Percentiles rank a stretch among this genome's conserved stretches.
These are phyloP conservation scores for Xylariaceae sp. DNA, from an alignment of 2,329 filamentous ascomycete species.

Conservation along the genomic window DNA sequence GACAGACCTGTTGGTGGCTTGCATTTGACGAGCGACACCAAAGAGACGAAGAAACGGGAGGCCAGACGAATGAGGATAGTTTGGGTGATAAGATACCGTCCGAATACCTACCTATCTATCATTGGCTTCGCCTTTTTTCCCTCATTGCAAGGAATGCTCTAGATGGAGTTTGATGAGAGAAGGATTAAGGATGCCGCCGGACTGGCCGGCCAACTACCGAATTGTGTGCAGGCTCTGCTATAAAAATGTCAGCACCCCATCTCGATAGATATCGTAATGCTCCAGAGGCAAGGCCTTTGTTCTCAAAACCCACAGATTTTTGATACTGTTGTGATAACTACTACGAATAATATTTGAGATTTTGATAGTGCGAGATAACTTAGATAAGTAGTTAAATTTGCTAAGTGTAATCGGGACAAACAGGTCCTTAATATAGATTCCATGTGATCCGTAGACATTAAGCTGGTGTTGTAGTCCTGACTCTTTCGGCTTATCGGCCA, in stretches of 20 bases:
- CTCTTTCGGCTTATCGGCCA: neutral
- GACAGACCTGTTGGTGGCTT: conserved; percentile 1
- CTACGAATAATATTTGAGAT: neutral
- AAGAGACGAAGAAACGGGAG: no score
- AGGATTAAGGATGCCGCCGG: no score
- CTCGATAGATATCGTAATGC: no score
- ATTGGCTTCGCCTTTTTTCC: no score
- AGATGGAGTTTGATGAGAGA: neutral
- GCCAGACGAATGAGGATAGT: conserved; percentile 12
- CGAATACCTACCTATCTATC: neutral
- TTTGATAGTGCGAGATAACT: neutral
- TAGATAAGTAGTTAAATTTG: no score
- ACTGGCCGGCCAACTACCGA: no score
- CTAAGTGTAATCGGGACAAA: conserved; percentile 1
- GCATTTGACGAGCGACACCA: neutral
- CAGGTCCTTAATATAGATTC: neutral
- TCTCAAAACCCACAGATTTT: neutral
- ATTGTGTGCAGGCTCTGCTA: no score
- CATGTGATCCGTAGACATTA: neutral
- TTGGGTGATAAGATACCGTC: conserved; percentile 17
- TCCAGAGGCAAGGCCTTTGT: neutral
- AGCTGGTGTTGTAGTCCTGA: neutral
- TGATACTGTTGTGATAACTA: neutral
- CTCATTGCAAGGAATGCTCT: no score
- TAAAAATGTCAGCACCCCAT: no score